These are phyloP conservation scores for Gyrodon lividus DNA, from an alignment of 768 basidiomycete species.

Conservation along the genomic window DNA sequence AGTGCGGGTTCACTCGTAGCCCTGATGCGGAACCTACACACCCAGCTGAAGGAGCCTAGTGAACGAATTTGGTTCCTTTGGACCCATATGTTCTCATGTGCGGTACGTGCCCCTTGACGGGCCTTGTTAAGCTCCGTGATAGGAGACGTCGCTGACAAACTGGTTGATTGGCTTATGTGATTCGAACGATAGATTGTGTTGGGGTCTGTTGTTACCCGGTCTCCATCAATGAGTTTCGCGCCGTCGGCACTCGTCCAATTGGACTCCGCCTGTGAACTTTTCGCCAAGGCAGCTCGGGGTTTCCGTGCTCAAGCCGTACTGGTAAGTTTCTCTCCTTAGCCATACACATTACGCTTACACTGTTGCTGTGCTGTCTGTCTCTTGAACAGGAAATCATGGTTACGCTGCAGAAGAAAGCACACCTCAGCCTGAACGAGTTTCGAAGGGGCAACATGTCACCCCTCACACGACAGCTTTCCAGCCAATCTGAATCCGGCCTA, in stretches of 20 bases:
- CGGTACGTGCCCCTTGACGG: slow-evolving; percentile 41
- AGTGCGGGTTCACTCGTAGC: slow-evolving; percentile 71
- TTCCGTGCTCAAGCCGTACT: slow-evolving; percentile 66
- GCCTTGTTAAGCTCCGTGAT: slow-evolving; percentile 9
- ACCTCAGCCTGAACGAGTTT: slow-evolving; percentile 61
- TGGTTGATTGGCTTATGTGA: slow-evolving; percentile 6
- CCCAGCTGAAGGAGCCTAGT: slow-evolving; percentile 59
- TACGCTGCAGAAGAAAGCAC: slow-evolving; percentile 62
- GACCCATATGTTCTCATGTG: slow-evolving; percentile 56
- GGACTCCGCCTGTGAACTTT: slow-evolving; percentile 73
- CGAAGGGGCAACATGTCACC: slow-evolving; percentile 55
- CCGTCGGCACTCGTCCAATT: slow-evolving; percentile 72
- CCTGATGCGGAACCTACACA: slow-evolving; percentile 65
- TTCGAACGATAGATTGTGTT: slow-evolving; percentile 50
- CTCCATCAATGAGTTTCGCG: slow-evolving; percentile 76
- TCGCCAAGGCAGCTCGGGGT: slow-evolving; percentile 64
- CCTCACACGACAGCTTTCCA: slow-evolving; percentile 33
- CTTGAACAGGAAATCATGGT: slow-evolving; percentile 58
- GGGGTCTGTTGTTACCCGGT: slow-evolving; percentile 74
- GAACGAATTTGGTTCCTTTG: slow-evolving; percentile 62
- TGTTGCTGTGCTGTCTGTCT: background rate
- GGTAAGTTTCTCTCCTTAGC: slow-evolving; percentile 36
- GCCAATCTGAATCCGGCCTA: slow-evolving; percentile 40
- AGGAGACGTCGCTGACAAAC: slow-evolving; percentile 13
- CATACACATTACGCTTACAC: slow-evolving; percentile 10